Evolutionary conservation across 2,329 filamentous ascomycete genomes (phyloP).

Genomic region (Emmonsiellopsis sp.): DNA sequence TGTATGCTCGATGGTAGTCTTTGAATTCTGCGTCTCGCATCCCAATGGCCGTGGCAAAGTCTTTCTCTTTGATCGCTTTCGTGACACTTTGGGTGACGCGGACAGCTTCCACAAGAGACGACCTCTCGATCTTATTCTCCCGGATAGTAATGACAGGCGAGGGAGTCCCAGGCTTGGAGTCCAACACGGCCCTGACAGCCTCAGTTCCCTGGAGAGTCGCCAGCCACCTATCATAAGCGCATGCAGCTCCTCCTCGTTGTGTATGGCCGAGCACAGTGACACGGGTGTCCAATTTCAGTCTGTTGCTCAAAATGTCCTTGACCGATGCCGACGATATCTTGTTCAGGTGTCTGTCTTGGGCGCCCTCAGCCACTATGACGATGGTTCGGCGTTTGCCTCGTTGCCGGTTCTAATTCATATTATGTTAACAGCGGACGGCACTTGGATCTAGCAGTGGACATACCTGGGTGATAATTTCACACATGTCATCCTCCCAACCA

Average conservation of each 20-base stretch:
- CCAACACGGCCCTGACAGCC: constrained; percentile 82
- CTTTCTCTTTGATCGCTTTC: constrained; percentile 69
- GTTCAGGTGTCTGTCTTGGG: constrained; percentile 72
- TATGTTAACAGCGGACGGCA: background rate
- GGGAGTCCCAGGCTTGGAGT: constrained; percentile 78
- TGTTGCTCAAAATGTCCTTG: constrained; percentile 76
- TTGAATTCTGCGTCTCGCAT: constrained; percentile 88
- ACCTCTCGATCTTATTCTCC: constrained; percentile 94
- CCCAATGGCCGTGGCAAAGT: constrained; percentile 80
- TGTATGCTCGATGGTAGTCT: constrained; percentile 83
- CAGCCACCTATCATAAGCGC: constrained; percentile 89
- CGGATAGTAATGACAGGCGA: constrained; percentile 94
- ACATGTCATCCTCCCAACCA: constrained; percentile 88
- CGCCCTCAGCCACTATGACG: constrained; percentile 94
- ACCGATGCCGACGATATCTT: constrained; percentile 76
- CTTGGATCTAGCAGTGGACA: constrained; percentile 12
- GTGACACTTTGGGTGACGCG: constrained; percentile 76
- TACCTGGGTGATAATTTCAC: constrained; percentile 62
- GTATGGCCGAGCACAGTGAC: constrained; percentile 95
- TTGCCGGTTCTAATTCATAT: constrained; percentile 59
- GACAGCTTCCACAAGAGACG: constrained; percentile 83
- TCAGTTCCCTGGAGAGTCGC: constrained; percentile 89
- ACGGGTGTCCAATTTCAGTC: constrained; percentile 77
- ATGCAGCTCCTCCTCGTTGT: constrained; percentile 87
- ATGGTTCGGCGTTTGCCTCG: constrained; percentile 96